A percentile compares a stretch with the other conserved stretches of the same genome.
Conservation (phyloP, 345 rosid species). For the Corymbia maculata region DNA sequence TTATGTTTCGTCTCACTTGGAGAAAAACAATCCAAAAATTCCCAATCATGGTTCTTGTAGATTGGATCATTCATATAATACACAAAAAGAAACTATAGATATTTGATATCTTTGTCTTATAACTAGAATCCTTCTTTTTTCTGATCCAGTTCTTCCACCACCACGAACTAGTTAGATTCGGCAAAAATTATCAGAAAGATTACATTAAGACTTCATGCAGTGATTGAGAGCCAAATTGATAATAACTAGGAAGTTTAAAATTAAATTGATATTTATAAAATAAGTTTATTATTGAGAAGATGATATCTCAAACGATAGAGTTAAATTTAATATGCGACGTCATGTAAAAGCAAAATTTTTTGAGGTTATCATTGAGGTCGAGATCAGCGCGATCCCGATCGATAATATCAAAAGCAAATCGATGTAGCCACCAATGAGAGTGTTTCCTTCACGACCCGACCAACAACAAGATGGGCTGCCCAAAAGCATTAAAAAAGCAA, state of each 20-base stretch:
- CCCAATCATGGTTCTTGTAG: neutral
- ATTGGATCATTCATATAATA: neutral
- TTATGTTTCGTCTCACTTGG: no score
- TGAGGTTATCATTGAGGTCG: neutral
- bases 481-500: neutral
- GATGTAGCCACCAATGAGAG: neutral
- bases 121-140: no score
- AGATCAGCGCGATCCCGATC: neutral
- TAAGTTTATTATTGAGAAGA: neutral
- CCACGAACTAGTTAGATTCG: no score
- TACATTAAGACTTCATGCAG: no score
- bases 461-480: neutral
- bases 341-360: neutral
- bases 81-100: neutral
- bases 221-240: no score
- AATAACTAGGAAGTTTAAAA: no score
- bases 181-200: rapidly evolving
- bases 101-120: neutral
- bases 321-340: neutral
- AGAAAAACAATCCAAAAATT: neutral
- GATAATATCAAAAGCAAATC: neutral
- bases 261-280: no score
- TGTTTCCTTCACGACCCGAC: neutral
- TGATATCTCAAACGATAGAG: neutral
- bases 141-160: no score